A percentile compares a stretch with the other conserved stretches of the same genome.
phyloP scores from a whole-genome alignment of 1,284 basidiomycete species.

The Ganoderma multipileum region DNA sequence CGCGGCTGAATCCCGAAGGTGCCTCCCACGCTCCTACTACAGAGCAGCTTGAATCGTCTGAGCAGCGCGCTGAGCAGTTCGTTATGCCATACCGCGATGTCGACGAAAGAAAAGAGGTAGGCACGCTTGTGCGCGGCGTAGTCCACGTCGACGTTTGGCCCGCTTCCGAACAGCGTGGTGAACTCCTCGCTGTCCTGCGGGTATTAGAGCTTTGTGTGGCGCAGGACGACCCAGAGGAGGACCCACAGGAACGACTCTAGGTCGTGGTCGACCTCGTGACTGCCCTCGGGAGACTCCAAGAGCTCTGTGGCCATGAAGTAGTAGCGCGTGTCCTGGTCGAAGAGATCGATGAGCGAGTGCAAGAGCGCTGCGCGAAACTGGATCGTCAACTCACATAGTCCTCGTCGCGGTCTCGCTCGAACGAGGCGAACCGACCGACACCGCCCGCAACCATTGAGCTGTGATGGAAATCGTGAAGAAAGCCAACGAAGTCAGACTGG shows the following conservation, averaged over 20 bases:
- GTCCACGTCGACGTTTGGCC: background rate
- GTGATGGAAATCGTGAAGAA: conserved; percentile 28
- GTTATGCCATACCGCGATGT: background rate
- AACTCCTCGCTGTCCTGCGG: background rate
- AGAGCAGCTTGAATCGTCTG: background rate
- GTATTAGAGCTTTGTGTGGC: conserved; percentile 16
- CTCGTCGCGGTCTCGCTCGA: no score
- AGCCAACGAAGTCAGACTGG: conserved; percentile 7
- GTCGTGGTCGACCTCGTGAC: conserved; percentile 24
- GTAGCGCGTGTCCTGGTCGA: conserved; percentile 23
- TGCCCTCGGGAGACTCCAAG: background rate
- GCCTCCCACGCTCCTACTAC: background rate
- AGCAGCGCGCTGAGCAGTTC: background rate
- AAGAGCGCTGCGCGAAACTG: background rate
- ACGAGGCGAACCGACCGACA: background rate
- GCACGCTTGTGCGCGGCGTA: no score
- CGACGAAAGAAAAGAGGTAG: background rate
- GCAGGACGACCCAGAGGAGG: conserved; percentile 25
- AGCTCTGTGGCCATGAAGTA: conserved; percentile 27
- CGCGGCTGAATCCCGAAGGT: no score
- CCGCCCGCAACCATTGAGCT: conserved; percentile 10
- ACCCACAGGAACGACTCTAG: conserved; percentile 31
- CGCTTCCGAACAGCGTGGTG: background rate
- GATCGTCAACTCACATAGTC: no score
- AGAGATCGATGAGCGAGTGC: no score